Evolutionary conservation across 2,329 filamentous ascomycete genomes (phyloP), one percentile per base, ranked within the genome.

Genomic region (Alternaria sp.): DNA sequence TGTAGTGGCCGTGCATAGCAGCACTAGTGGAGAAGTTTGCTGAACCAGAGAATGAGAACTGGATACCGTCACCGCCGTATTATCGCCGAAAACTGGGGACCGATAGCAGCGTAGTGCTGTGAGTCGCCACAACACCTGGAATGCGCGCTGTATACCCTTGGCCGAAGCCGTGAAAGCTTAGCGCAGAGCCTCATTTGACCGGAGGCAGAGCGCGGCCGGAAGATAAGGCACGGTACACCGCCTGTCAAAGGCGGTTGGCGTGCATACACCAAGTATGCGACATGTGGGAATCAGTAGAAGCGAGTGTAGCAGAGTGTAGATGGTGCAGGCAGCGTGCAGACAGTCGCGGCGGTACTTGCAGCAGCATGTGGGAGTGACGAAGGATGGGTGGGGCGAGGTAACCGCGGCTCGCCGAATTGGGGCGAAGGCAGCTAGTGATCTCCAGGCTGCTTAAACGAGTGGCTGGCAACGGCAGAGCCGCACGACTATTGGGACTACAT

Each of bases 41-140:
- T 64, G 62, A 61, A 66, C 71, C 70, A 74, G 69, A 71, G 61
- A 73, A 73, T 61, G 63, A 64, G 66, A 71, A 71, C 66, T 71
- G 71, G 71, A 67, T 69, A 73, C 64, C 69, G 65, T 73, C 69
- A 72, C 67, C 49, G 65, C 61, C 68, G 69, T 61, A 66, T 64
- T 65, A 63, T 66, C 55, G 55, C 63, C 55, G 67, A 71, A 71
- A 73, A 73, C 60, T 69, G 71, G 71, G 44, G 67, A 58, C 68
- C 50, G 69, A 72, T 71, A 68, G 60, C 64, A 65, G 62, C 46
- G 55, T 45, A 33, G 61, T 63, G 53, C 64, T 59, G 63, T 71
- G 63, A 71, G 65, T 71, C 69, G 71, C 71, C 69, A 72, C 69
- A 71, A 66, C 68, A 67, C 62, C 25, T 62, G 44, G 45, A 33